Conservation (phyloP, 495 filamentous ascomycete species). For the Neurospora sp. region DNA sequence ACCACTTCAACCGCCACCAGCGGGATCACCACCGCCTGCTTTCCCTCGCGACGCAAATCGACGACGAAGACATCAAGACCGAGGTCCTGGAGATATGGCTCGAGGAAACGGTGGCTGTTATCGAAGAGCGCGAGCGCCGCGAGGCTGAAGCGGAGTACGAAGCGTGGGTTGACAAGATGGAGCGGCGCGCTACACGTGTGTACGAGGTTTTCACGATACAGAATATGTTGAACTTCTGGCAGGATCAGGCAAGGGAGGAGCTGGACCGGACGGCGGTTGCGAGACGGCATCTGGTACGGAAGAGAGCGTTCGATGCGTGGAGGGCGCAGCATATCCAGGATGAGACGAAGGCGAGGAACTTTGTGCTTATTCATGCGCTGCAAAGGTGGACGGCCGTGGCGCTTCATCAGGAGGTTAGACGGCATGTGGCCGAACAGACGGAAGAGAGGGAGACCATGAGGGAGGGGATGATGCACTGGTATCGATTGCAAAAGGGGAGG, state of each 20-base stretch:
- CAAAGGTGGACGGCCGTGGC: conserved; percentile 18
- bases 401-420: conserved; percentile 20
- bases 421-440: conserved; percentile 11
- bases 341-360: conserved; percentile 59
- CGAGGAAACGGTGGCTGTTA: conserved; percentile 4
- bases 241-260: conserved; percentile 15
- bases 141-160: conserved; percentile 13
- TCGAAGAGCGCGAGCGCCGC: conserved; percentile 7
- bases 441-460: conserved; percentile 11
- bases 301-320: conserved; percentile 71
- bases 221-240: conserved; percentile 14
- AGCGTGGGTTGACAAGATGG: conserved; percentile 17
- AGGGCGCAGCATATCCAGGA: conserved; percentile 63
- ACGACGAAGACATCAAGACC: conserved; percentile 14
- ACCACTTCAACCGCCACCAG: neutral
- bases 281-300: conserved; percentile 56
- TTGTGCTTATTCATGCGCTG: conserved; percentile 40
- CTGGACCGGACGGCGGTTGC: conserved; percentile 46
- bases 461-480: neutral
- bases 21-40: conserved; percentile 3
- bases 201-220: conserved; percentile 20
- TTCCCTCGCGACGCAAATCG: conserved; percentile 6
- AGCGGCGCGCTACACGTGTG: conserved; percentile 18
- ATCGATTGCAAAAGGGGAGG: conserved; percentile 7
- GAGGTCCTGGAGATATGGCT: conserved; percentile 19